phyloP scores from a whole-genome alignment of 2,329 filamentous ascomycete genomes.

The Scortechinia acanthostroma region DNA sequence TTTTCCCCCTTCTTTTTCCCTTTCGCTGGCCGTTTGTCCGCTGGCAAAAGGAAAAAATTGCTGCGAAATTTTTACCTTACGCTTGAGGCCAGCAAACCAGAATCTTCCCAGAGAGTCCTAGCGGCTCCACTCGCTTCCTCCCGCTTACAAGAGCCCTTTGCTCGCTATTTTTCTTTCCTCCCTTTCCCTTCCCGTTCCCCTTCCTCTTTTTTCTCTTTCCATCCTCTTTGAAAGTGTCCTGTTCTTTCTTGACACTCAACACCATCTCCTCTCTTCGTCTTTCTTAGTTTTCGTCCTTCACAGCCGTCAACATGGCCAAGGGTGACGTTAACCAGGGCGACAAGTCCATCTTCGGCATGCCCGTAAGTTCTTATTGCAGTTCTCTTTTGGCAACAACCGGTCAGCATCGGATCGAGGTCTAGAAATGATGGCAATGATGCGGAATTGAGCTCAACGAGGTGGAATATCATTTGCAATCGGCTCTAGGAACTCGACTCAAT shows the following conservation, averaged over 20 bases:
- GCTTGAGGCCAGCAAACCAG: too few species aligned
- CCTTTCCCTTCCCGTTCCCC: constrained; percentile 32
- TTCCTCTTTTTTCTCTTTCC: constrained; percentile 54
- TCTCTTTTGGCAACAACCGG: too few species aligned
- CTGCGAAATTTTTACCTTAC: neutral
- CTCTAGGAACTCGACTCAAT: too few species aligned
- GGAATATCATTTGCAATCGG: too few species aligned
- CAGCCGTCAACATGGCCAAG: constrained; percentile 42
- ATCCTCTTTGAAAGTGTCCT: constrained; percentile 31
- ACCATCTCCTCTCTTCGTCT: constrained; percentile 6
- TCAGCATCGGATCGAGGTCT: too few species aligned
- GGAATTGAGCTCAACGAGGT: too few species aligned
- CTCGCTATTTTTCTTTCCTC: constrained; percentile 17
- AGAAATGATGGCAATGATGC: too few species aligned
- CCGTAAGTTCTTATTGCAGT: constrained; percentile 37
- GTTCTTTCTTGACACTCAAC: constrained; percentile 31
- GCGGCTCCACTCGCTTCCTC: neutral
- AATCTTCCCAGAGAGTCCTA: too few species aligned
- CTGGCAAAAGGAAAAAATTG: too few species aligned
- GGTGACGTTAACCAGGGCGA: constrained; percentile 39
- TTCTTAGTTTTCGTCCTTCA: constrained; percentile 15
- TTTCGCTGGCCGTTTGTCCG: too few species aligned
- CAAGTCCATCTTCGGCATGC: constrained; percentile 49
- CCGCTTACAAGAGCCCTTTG: neutral
- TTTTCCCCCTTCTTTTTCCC: too few species aligned